Evolutionary conservation across 1,284 basidiomycete genomes (phyloP).

Genomic region (Mixia osmundae): DNA sequence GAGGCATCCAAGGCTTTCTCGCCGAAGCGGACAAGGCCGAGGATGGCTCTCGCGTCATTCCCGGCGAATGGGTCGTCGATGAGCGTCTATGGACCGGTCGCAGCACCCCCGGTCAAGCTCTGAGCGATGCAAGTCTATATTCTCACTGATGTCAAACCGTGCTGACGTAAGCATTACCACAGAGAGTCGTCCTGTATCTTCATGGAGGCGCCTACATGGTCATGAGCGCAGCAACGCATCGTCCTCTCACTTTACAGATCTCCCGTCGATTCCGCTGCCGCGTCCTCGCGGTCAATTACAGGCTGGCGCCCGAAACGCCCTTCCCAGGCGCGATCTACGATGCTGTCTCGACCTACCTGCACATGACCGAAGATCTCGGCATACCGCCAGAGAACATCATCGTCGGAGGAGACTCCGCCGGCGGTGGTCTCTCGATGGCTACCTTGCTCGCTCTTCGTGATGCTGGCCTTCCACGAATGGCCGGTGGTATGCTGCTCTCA

Average conservation of each 20-base stretch:
- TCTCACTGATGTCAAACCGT: too few species aligned
- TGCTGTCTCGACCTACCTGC: constrained; percentile 21
- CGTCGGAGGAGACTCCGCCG: constrained; percentile 22
- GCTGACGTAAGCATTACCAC: too few species aligned
- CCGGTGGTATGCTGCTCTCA: constrained; percentile 8
- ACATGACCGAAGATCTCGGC: constrained; percentile 8
- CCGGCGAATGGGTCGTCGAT: constrained; percentile 94
- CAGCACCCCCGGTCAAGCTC: too few species aligned
- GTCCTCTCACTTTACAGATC: constrained; percentile 2
- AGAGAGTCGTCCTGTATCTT: constrained; percentile 9
- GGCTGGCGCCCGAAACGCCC: constrained; percentile 11
- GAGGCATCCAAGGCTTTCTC: too few species aligned
- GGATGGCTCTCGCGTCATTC: constrained; percentile 49
- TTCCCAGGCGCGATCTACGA: constrained; percentile 25
- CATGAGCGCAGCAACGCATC: constrained; percentile 8
- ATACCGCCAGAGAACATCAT: constrained; percentile 11
- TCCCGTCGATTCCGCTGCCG: constrained; percentile 3
- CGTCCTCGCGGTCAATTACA: constrained; percentile 10
- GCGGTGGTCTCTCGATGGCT: constrained; percentile 20
- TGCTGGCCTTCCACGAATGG: constrained; percentile 7
- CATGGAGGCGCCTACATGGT: constrained; percentile 12
- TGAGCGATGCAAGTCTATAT: too few species aligned
- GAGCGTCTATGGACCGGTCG: constrained; percentile 79
- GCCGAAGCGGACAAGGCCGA: constrained; percentile 50
- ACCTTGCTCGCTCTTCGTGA: constrained; percentile 22